Base-by-base conservation (phyloP, 2,329 filamentous ascomycete genomes). In the Sporothrix inflata region DNA sequence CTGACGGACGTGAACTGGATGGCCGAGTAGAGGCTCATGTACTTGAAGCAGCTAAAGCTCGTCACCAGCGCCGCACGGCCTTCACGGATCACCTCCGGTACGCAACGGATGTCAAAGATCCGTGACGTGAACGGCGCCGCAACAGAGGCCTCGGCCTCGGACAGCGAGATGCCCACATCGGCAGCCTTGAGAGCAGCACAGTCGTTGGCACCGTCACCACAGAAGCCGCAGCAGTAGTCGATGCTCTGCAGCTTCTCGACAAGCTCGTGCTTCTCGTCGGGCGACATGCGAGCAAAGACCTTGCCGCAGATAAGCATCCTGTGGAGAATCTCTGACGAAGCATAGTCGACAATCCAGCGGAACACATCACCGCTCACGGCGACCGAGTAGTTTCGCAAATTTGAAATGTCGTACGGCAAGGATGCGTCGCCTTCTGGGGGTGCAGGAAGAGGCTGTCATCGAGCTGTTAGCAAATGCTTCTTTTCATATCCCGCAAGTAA, bases 21-120 rank as follows among this genome's bases (percentile, higher is more conserved):
- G n/a, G 96, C 95, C 2, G 94, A 98, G 84, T 99, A 99, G 75
- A 99, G 83, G 77, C 93, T 97, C 97, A 99, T 99, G 83, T 97
- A 99, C 84, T 98, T 99, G 87, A 99, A 99, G 84, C 96, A 99
- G 83, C 93, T 97, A 84, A 99, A 99, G 81, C 94, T 97, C 14
- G 96, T 99, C n/a, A 98, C 94, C 45, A 99, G 87, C 45, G 97
- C 93, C 24, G 95, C 95, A 74, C 97, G 90, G 24, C 96, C 96
- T 84, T 99, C 96, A 76, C 94, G 87, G 74, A 99, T 98, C 75
- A 99, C 91, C 78, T 95, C 91, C 8, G 95, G 92, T 4, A 99
- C 95, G 80, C 96, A 99, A 14, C 92, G 92, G 77, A 99, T 98
- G 80, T 99, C 96, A 79, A 99, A 99, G 21, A 98, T 87, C 47